Conservation (phyloP, 2,329 filamentous ascomycete genomes). For the Venturia pyrina region DNA sequence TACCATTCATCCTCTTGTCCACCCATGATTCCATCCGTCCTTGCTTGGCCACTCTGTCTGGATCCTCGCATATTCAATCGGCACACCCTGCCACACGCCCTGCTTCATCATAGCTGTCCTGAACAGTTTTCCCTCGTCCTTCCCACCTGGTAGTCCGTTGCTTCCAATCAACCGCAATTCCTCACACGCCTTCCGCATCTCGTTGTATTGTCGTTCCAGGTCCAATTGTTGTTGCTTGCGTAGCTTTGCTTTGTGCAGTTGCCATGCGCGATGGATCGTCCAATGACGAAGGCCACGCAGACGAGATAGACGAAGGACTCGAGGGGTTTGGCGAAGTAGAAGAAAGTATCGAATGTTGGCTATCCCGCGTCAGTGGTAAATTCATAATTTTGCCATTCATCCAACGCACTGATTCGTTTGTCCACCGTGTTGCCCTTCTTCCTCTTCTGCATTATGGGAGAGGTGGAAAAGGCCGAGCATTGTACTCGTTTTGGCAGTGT, state of each 20-base stretch:
- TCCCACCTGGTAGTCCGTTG: slow-evolving; percentile 31
- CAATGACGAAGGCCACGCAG: slow-evolving; percentile 86
- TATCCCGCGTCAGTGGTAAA: slow-evolving; percentile 20
- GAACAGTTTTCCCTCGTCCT: slow-evolving; percentile 65
- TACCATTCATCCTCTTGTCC: slow-evolving; percentile 49
- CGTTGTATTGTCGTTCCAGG: slow-evolving; percentile 68
- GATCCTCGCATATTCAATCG: slow-evolving; percentile 80
- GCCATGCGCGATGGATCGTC: slow-evolving; percentile 97
- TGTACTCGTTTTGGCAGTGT: slow-evolving; percentile 13
- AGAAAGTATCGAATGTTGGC: slow-evolving; percentile 61
- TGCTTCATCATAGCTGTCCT: slow-evolving; percentile 85
- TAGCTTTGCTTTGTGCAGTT: slow-evolving; percentile 63
- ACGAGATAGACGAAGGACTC: slow-evolving; percentile 80
- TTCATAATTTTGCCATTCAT: neutral
- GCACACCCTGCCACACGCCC: slow-evolving; percentile 58
- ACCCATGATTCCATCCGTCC: slow-evolving; percentile 85
- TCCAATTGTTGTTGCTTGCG: slow-evolving; percentile 56
- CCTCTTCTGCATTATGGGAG: slow-evolving; percentile 26
- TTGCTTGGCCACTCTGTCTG: slow-evolving; percentile 74
- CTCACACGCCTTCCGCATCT: slow-evolving; percentile 79
- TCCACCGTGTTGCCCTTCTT: slow-evolving; percentile 27
- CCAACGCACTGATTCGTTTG: slow-evolving; percentile 21
- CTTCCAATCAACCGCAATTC: slow-evolving; percentile 52
- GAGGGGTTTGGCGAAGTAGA: slow-evolving; percentile 56
- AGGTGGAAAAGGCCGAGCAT: slow-evolving; percentile 25